phyloP scores from a whole-genome alignment of 371 early-diverging fungal genomes.

The Syncephalastrum racemosum region DNA sequence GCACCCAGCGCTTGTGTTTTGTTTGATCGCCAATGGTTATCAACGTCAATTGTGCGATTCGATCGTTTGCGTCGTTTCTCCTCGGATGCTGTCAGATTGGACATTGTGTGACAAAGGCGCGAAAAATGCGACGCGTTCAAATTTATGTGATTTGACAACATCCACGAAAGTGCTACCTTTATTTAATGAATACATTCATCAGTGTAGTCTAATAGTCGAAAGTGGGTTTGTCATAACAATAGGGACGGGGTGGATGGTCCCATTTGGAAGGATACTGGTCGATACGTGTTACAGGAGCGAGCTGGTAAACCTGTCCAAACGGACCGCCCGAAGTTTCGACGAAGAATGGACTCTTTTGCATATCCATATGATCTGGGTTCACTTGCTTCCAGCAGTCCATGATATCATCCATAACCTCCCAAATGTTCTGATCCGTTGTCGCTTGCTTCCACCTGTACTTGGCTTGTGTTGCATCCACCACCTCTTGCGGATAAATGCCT shows the following conservation, averaged over 20 bases:
- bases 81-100: too few species aligned
- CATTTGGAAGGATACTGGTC: constrained; percentile 5
- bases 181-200: too few species aligned
- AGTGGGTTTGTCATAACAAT: constrained; percentile 3
- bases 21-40: too few species aligned
- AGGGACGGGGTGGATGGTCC: constrained; percentile 1
- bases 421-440: too few species aligned
- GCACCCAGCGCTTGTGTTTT: too few species aligned
- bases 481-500: constrained; percentile 8
- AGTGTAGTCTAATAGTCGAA: not conserved
- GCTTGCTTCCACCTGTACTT: too few species aligned
- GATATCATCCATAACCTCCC: not conserved
- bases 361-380: constrained; percentile 6
- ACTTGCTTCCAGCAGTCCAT: constrained; percentile 1
- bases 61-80: too few species aligned
- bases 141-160: too few species aligned
- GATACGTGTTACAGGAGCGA: not conserved
- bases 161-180: too few species aligned
- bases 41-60: too few species aligned
- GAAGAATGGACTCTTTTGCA: not conserved
- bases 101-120: too few species aligned
- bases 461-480: not conserved
- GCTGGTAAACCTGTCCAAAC: not conserved
- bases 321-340: not conserved
- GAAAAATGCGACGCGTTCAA: too few species aligned